Percentiles rank a stretch among this genome's conserved stretches.
Evolutionary conservation across 257 asterid genomes (phyloP).

Genomic region (Anisodus tanguticus): DNA sequence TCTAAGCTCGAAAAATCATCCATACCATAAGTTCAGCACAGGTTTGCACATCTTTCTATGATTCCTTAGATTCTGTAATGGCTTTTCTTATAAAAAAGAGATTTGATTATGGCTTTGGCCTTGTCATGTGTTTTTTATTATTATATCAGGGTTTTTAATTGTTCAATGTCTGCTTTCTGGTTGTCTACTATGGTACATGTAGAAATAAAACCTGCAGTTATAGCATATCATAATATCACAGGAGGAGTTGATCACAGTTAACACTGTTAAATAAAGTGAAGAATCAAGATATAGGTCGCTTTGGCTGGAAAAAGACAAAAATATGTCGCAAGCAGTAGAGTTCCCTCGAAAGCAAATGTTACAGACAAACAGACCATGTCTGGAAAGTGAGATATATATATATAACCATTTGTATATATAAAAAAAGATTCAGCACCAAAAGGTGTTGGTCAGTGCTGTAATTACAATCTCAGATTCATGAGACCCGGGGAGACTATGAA

Average conservation of each 20-base stretch:
- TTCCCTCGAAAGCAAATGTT: not conserved
- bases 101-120: not conserved
- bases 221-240: conserved; percentile 9
- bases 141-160: not conserved
- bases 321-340: not conserved
- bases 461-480: too few species aligned
- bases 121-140: conserved; percentile 2
- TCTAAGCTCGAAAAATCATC: conserved; percentile 71
- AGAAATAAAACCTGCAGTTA: conserved; percentile 22
- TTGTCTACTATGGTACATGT: not conserved
- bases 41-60: conserved; percentile 51
- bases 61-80: conserved; percentile 3
- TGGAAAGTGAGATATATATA: not conserved
- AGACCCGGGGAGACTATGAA: too few species aligned
- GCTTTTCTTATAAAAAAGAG: not conserved
- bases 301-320: not conserved
- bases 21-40: conserved; percentile 97
- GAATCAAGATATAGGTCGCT: not conserved
- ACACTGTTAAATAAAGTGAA: conserved; percentile 8
- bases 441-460: too few species aligned
- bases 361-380: not conserved
- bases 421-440: too few species aligned
- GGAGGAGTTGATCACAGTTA: conserved; percentile 16
- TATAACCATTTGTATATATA: too few species aligned
- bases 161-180: not conserved